Percentiles rank a stretch among this genome's conserved stretches.
Conservation (phyloP, 1,139 yeast species). For the Arxiozyma heterogenica region DNA sequence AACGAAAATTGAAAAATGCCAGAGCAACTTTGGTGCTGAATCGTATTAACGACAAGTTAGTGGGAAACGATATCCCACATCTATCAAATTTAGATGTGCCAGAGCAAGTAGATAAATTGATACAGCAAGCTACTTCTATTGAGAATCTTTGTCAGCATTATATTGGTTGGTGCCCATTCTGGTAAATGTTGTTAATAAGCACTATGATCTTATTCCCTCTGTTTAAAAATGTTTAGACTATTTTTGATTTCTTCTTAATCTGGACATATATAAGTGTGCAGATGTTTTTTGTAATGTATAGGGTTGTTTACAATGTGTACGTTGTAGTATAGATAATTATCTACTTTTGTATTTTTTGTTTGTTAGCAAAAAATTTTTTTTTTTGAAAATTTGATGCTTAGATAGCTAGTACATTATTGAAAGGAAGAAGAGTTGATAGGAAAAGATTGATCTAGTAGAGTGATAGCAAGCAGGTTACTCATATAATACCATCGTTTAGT, state of each 20-base stretch:
- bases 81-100: conserved; percentile 67
- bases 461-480: no score
- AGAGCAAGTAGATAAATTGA: conserved; percentile 85
- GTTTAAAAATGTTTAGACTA: neutral
- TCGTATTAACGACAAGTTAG: conserved; percentile 83
- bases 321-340: neutral
- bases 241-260: neutral
- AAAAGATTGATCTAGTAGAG: no score
- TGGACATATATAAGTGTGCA: neutral
- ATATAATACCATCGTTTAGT: no score
- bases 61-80: conserved; percentile 86
- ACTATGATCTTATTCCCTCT: neutral
- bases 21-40: conserved; percentile 86
- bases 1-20: conserved; percentile 74
- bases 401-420: neutral
- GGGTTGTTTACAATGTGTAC: neutral
- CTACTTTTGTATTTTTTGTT: neutral
- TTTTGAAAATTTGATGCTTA: neutral
- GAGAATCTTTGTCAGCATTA: conserved; percentile 95
- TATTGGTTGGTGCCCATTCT: conserved; percentile 98
- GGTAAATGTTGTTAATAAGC: conserved; percentile 38
- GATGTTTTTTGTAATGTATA: no score
- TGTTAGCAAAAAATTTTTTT: neutral
- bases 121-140: conserved; percentile 93
- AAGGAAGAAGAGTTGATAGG: neutral